Evolutionary conservation across 2,329 filamentous ascomycete genomes (phyloP).

Genomic region (Lecanicillium sp.): DNA sequence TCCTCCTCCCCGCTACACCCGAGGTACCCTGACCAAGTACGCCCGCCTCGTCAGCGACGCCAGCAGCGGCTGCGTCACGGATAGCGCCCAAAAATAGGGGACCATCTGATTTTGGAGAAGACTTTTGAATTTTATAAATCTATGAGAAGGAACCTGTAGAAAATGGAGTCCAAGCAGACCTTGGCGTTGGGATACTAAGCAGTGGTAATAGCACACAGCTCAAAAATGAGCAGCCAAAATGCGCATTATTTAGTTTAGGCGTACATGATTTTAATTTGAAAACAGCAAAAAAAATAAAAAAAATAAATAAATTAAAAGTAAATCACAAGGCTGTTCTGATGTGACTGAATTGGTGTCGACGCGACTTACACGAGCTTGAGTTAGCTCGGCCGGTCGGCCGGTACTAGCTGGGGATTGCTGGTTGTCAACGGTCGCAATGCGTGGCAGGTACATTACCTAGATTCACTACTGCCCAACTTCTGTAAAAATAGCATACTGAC

Average conservation of each 20-base stretch:
- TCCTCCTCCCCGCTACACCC: slow-evolving; percentile 51
- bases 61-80: slow-evolving; percentile 54
- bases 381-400: too few relatives aligned
- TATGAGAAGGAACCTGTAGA: neutral
- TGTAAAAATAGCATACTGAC: too few relatives aligned
- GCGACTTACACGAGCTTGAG: too few relatives aligned
- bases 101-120: neutral
- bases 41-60: slow-evolving; percentile 53
- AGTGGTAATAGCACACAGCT: neutral
- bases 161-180: neutral
- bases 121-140: neutral
- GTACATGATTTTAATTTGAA: neutral
- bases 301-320: neutral
- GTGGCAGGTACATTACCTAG: too few relatives aligned
- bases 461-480: too few relatives aligned
- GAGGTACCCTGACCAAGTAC: slow-evolving; percentile 67
- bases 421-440: too few relatives aligned
- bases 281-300: neutral
- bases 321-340: too few relatives aligned
- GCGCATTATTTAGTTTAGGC: neutral
- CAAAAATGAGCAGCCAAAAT: too few relatives aligned
- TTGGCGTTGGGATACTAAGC: neutral
- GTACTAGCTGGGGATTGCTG: too few relatives aligned
- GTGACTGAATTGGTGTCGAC: too few relatives aligned
- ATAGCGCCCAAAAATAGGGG: slow-evolving; percentile 20